These are phyloP conservation scores for Diaporthe longicolla DNA, from an alignment of 2,329 filamentous ascomycete genomes.

Conservation along the genomic window DNA sequence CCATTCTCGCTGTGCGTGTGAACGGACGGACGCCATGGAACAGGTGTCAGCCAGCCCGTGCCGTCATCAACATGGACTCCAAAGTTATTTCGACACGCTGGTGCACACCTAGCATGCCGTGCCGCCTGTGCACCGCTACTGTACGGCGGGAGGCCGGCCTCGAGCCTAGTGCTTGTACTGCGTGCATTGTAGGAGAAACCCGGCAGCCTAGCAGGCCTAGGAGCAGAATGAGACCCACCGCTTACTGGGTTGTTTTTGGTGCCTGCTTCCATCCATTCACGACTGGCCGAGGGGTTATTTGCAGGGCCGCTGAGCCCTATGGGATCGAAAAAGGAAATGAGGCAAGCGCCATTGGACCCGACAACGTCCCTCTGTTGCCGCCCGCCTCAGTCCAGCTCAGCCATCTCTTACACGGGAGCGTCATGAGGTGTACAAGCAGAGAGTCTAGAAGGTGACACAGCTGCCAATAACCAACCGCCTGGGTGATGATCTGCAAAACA, in stretches of 20 bases:
- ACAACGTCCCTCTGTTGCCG: conserved; percentile 20
- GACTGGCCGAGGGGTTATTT: conserved; percentile 6
- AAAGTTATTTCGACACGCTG: conserved; percentile 16
- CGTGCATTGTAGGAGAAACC: neutral
- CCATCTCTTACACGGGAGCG: conserved; percentile 18
- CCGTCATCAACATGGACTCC: neutral
- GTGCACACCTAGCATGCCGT: conserved; percentile 10
- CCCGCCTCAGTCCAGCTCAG: conserved; percentile 2
- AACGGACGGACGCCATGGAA: neutral
- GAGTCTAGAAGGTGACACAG: conserved; percentile 37
- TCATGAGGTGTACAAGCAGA: conserved; percentile 21
- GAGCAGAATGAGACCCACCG: conserved; percentile 23
- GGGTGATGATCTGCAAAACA: conserved; percentile 36
- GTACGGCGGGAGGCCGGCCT: neutral
- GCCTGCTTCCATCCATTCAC: conserved; percentile 10
- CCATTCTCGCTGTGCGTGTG: neutral
- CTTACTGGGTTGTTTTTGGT: neutral
- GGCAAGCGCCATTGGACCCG: conserved; percentile 28
- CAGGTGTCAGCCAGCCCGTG: neutral
- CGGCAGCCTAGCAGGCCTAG: neutral
- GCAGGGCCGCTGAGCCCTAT: conserved; percentile 11
- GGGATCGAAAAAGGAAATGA: conserved; percentile 16
- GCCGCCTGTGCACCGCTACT: conserved; percentile 16
- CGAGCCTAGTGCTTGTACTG: neutral
- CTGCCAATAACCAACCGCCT: conserved; percentile 28